Conservation (phyloP, 169 alveolate genomes). For the Cryptosporidium tyzzeri region DNA sequence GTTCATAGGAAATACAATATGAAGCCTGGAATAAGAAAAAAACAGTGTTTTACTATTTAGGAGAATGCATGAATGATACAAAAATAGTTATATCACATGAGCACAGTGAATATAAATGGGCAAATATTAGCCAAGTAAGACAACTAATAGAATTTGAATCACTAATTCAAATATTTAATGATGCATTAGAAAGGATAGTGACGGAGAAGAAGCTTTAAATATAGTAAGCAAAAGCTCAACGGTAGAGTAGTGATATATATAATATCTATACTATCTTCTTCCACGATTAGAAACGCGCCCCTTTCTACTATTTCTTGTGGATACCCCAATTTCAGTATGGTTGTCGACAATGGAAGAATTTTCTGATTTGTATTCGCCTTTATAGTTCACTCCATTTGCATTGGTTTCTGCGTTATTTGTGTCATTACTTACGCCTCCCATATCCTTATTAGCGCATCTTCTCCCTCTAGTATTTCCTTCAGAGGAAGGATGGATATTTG, state of each 20-base stretch:
- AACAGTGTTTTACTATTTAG: slow-evolving; percentile 46
- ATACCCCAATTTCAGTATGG: slow-evolving; percentile 58
- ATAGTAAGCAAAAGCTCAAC: slow-evolving; percentile 10
- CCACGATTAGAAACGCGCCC: slow-evolving; percentile 66
- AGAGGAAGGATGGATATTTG: slow-evolving; percentile 15
- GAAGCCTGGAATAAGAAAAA: slow-evolving; percentile 61
- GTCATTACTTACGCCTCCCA: not conserved
- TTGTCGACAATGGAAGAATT: slow-evolving; percentile 15
- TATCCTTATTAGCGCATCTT: slow-evolving; percentile 46
- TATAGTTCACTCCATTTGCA: slow-evolving; percentile 10
- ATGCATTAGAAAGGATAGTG: slow-evolving; percentile 42
- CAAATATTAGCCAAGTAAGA: slow-evolving; percentile 43
- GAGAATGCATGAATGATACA: slow-evolving; percentile 35
- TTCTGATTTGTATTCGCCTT: slow-evolving; percentile 53
- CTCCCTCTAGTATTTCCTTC: slow-evolving; percentile 41
- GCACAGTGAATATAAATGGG: slow-evolving; percentile 71
- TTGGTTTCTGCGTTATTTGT: not conserved
- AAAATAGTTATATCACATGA: slow-evolving; percentile 41
- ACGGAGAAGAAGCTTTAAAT: slow-evolving; percentile 19
- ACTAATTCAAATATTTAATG: slow-evolving; percentile 34
- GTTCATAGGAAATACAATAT: slow-evolving; percentile 50
- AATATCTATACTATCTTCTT: slow-evolving; percentile 7
- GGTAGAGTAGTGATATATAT: not conserved
- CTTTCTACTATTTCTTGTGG: slow-evolving; percentile 63
- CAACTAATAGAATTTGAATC: slow-evolving; percentile 62